Percentiles rank a stretch among this genome's conserved stretches.
phyloP scores from a whole-genome alignment of 208 protist species.

The Sergeia podlipaevii region DNA sequence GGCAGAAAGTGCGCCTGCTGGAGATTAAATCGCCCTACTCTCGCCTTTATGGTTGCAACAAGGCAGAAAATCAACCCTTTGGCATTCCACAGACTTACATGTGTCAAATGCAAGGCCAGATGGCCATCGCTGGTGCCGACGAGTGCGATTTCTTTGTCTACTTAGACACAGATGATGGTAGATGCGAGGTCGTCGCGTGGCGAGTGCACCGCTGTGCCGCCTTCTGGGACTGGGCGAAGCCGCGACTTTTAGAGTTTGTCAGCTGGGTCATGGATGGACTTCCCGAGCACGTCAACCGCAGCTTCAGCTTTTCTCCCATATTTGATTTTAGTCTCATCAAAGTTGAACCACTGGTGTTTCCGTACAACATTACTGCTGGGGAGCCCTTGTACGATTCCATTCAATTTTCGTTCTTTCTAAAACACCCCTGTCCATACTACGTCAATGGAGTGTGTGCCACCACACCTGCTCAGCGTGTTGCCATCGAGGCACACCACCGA shows the following conservation, averaged over 20 bases:
- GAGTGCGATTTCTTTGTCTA: conserved; percentile 93
- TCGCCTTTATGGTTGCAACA: conserved; percentile 57
- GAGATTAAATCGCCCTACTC: conserved; percentile 88
- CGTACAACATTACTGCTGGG: conserved; percentile 48
- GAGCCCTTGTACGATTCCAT: conserved; percentile 35
- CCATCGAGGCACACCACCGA: neutral
- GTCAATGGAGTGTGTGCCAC: neutral
- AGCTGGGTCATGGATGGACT: conserved; percentile 62
- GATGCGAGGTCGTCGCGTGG: conserved; percentile 77
- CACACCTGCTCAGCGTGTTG: too few species aligned
- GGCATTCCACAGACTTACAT: conserved; percentile 86
- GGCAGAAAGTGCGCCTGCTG: conserved; percentile 36
- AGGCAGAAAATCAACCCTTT: conserved; percentile 41
- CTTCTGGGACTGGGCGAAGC: conserved; percentile 83
- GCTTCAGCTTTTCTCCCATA: conserved; percentile 56
- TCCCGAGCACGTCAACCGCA: conserved; percentile 43
- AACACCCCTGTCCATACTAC: conserved; percentile 28
- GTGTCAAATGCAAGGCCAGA: conserved; percentile 90
- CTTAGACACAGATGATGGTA: conserved; percentile 37
- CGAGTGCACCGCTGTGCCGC: conserved; percentile 54
- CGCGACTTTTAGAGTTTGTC: conserved; percentile 60
- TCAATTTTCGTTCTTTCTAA: conserved; percentile 64
- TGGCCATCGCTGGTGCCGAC: conserved; percentile 77
- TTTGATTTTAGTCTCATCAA: conserved; percentile 65
- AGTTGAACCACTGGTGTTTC: conserved; percentile 74